Conservation (phyloP, 2,329 filamentous ascomycete species). For the Alternaria atra region DNA sequence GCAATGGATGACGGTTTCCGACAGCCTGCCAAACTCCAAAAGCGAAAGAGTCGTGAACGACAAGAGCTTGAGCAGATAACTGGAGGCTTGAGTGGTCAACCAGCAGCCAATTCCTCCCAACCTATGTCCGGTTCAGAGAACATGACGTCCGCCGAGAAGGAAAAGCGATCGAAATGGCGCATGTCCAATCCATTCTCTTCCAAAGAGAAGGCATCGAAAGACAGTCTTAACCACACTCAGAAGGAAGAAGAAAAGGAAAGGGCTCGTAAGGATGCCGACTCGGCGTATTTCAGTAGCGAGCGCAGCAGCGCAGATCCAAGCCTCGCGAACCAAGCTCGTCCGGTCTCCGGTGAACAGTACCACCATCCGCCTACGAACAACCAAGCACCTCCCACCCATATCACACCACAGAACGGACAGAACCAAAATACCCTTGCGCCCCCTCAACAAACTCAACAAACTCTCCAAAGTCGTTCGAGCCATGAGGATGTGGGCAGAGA, state of each 20-base stretch:
- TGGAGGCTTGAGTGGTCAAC: conserved; percentile 26
- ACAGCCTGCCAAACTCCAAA: conserved; percentile 43
- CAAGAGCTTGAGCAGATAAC: conserved; percentile 37
- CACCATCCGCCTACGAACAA: conserved; percentile 23
- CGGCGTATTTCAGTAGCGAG: conserved; percentile 48
- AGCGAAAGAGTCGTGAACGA: conserved; percentile 43
- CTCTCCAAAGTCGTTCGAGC: conserved; percentile 28
- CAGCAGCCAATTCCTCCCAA: conserved; percentile 29
- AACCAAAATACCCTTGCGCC: conserved; percentile 24
- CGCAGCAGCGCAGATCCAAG: conserved; percentile 44
- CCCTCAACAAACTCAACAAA: conserved; percentile 21
- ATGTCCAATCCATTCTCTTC: conserved; percentile 49
- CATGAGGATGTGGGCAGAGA: conserved; percentile 41
- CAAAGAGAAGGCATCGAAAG: conserved; percentile 41
- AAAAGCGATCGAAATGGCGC: conserved; percentile 50
- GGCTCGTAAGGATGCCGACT: conserved; percentile 35
- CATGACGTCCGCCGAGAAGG: conserved; percentile 37
- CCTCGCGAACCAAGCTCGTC: conserved; percentile 40
- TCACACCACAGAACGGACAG: conserved; percentile 11
- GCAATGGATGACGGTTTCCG: conserved; percentile 34
- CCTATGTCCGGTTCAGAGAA: conserved; percentile 27
- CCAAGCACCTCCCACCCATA: conserved; percentile 25
- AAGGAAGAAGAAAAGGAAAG: conserved; percentile 25
- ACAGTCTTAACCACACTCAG: conserved; percentile 13
- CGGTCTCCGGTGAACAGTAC: conserved; percentile 40